A percentile compares a stretch with the other conserved stretches of the same genome.
Conservation (phyloP, 2,329 filamentous ascomycete genomes). For the Pezicula rhizophila region DNA sequence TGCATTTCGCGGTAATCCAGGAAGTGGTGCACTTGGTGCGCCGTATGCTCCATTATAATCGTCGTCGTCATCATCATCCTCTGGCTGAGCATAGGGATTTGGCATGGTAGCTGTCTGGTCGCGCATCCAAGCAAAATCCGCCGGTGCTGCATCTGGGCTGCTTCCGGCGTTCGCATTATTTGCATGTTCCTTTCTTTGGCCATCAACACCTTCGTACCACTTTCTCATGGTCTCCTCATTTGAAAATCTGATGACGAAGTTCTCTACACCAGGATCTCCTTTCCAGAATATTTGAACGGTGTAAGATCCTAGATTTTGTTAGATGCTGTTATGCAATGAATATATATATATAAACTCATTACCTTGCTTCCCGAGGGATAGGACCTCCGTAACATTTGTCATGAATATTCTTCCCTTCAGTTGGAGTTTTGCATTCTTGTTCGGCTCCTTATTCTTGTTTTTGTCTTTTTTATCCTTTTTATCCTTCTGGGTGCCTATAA, state of each 20-base stretch:
- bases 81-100: conserved; percentile 71
- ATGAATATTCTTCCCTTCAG: conserved; percentile 98
- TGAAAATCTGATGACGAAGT: conserved; percentile 88
- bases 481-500: conserved; percentile 59
- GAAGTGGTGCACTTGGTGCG: conserved; percentile 33
- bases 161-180: conserved; percentile 44
- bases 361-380: conserved; percentile 84
- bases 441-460: conserved; percentile 65
- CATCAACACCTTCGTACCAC: conserved; percentile 77
- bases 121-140: conserved; percentile 77
- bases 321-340: conserved; percentile 14
- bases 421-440: conserved; percentile 71
- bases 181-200: conserved; percentile 61
- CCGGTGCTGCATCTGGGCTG: conserved; percentile 32
- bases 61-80: conserved; percentile 57
- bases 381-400: conserved; percentile 95
- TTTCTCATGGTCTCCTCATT: conserved; percentile 92
- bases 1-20: conserved; percentile 59
- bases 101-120: conserved; percentile 60
- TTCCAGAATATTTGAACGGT: conserved; percentile 99
- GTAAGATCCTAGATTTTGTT: conserved; percentile 64
- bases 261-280: conserved; percentile 89
- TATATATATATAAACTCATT: conserved; percentile 27
- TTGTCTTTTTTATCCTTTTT: conserved; percentile 69
- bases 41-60: conserved; percentile 32